Percentiles rank a stretch among this genome's conserved stretches.
Conservation (phyloP, 1,284 basidiomycete genomes). For the Abortiporus biennis region DNA sequence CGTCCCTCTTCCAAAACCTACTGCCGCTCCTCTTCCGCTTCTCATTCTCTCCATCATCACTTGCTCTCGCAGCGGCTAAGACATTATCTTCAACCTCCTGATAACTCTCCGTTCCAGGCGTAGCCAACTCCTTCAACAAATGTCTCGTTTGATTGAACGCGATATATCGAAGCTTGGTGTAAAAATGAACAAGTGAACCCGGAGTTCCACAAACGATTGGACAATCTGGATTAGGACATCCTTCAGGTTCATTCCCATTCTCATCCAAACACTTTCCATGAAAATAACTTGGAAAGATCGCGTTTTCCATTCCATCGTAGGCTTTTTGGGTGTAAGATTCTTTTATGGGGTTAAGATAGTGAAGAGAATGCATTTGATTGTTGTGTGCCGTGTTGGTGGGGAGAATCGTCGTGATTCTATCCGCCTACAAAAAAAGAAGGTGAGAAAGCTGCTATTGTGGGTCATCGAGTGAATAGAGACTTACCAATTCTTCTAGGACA, state of each 20-base stretch:
- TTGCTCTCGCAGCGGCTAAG: not conserved
- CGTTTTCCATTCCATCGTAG: constrained; percentile 37
- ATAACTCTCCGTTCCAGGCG: constrained; percentile 34
- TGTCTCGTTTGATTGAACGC: constrained; percentile 40
- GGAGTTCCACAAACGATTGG: constrained; percentile 72
- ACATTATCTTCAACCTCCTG: constrained; percentile 28
- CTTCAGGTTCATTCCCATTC: constrained; percentile 50
- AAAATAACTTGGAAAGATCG: constrained; percentile 61
- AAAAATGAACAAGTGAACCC: constrained; percentile 71
- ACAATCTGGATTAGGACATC: constrained; percentile 75
- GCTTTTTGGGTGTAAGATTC: constrained; percentile 37
- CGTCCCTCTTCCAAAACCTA: not conserved
- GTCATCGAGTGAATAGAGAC: no score
- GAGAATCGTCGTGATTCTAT: no score
- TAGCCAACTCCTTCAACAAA: constrained; percentile 28
- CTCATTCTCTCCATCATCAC: constrained; percentile 2
- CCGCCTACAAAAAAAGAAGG: no score
- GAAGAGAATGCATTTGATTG: no score
- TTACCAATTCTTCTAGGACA: constrained; percentile 35
- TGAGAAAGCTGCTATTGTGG: no score
- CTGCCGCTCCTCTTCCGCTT: constrained; percentile 7
- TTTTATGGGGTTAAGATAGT: constrained; percentile 42
- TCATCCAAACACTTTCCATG: constrained; percentile 65
- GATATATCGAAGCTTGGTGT: constrained; percentile 39
- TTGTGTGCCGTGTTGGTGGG: constrained; percentile 24